Evolutionary conservation across 768 basidiomycete genomes (phyloP).

Genomic region (Ephemerocybe angulata): DNA sequence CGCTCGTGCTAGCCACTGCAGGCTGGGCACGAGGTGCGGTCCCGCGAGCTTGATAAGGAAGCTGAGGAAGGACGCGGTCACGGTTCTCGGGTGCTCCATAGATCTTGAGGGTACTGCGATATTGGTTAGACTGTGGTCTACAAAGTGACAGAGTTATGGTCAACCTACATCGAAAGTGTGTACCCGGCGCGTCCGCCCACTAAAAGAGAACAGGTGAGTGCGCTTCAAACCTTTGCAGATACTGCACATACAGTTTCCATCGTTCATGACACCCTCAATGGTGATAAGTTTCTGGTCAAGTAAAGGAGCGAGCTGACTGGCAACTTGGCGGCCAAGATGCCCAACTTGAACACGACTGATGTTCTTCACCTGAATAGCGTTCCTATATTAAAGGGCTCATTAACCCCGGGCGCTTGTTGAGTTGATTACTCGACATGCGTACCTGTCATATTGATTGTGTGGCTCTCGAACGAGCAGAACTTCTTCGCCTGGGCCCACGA

Average conservation of each 20-base stretch:
- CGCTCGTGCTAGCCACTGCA: neutral
- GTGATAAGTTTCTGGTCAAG: conserved; percentile 62
- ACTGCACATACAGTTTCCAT: conserved; percentile 69
- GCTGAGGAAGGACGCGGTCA: neutral
- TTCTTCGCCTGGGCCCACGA: conserved; percentile 79
- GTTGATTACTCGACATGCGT: conserved; percentile 7
- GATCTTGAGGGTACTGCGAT: conserved; percentile 1
- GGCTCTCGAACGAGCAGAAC: conserved; percentile 68
- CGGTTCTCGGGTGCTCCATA: conserved; percentile 1
- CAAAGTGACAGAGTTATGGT: neutral
- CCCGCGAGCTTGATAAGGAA: neutral
- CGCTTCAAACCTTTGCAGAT: conserved; percentile 4
- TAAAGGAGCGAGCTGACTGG: conserved; percentile 59
- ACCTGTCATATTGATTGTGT: conserved; percentile 65
- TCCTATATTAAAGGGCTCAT: conserved; percentile 35
- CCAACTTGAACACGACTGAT: conserved; percentile 75
- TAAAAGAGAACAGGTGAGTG: conserved; percentile 12
- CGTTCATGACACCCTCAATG: conserved; percentile 66
- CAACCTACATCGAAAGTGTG: conserved; percentile 56
- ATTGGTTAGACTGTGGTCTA: neutral
- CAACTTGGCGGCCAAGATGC: conserved; percentile 65
- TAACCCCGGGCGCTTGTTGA: neutral
- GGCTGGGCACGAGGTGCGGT: neutral
- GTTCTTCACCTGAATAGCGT: conserved; percentile 81
- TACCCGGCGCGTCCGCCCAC: conserved; percentile 45